Base-by-base conservation (phyloP, 2,329 filamentous ascomycete genomes). In the Fonsecaea multimorphosa region DNA sequence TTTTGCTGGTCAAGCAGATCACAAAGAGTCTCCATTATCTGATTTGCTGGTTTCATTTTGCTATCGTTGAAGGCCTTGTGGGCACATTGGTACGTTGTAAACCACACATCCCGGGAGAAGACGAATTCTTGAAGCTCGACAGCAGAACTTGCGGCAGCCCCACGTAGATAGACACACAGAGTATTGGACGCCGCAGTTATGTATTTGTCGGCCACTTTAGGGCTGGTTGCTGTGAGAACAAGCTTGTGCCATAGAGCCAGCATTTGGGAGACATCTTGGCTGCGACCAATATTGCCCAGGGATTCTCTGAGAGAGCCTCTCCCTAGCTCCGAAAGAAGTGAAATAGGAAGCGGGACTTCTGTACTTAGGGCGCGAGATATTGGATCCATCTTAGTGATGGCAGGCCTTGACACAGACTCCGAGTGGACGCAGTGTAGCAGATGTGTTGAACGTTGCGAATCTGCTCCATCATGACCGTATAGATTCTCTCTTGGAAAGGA, bases 21-120 rank as follows among this genome's bases (percentile, higher is more conserved):
- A 63, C 65, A 68, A 1, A 82, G 63, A n/a, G 78, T 78, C 58
- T 75, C 72, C 56, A 83, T 66, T 1, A 83, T 74, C 64, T 81
- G 79, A 68, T 78, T 79, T 72, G 82, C 75, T 24, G 80, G 77
- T 71, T 81, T 82, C 24, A 78, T 75, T 58, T 78, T 80, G 7
- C 76, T 74, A 68, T 79, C 77, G 64, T 80, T 78, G 68, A 78
- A 82, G 34, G 77, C 76, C 63, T 72, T 73, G 58, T 82, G 71
- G 52, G 75, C 79, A 31, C 77, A 71, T 22, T 79, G 74, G 58
- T 81, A 81, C 16, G 78, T 72, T 24, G 76, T 71, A 22, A 77
- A 66, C 80, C 80, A 83, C 31, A 72, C 76, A 16, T 74, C 70
- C 6, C 74, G 56, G 2, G 76, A 78, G 1, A 75, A 68, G 29